Percentiles rank a stretch among this genome's conserved stretches.
Conservation (phyloP, 257 asterid genomes). For the Primulina huaijiensis region DNA sequence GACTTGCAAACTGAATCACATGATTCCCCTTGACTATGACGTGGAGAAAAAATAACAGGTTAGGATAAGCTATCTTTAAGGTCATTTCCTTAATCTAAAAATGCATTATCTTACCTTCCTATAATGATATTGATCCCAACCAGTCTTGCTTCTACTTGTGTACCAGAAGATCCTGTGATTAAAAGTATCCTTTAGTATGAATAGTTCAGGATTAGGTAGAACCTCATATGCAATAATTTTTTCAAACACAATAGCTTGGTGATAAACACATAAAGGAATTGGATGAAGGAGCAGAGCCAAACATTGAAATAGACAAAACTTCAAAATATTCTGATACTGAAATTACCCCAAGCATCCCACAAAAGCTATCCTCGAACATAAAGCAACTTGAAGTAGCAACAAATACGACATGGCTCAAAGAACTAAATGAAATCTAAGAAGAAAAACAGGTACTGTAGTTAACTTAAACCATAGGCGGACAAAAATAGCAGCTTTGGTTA, state of each 20-base stretch:
- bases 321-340: too few species aligned
- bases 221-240: constrained; percentile 16
- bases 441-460: too few species aligned
- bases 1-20: constrained; percentile 80
- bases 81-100: constrained; percentile 8
- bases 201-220: constrained; percentile 18
- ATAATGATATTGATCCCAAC: constrained; percentile 63
- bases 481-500: too few species aligned
- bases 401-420: too few species aligned
- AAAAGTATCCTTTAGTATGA: constrained; percentile 22
- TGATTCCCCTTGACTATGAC: constrained; percentile 77
- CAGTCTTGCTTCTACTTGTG: constrained; percentile 56
- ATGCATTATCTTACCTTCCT: constrained; percentile 53
- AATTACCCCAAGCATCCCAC: neutral
- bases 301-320: neutral
- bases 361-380: neutral
- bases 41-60: constrained; percentile 23
- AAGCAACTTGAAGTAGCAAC: neutral
- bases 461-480: too few species aligned
- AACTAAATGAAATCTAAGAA: too few species aligned
- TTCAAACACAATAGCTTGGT: constrained; percentile 2
- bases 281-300: neutral
- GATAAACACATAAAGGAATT: constrained; percentile 5
- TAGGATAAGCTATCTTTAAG: constrained; percentile 23
- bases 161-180: constrained; percentile 44